These are phyloP conservation scores for Alternaria sp. DNA, from an alignment of 2,329 filamentous ascomycete species.

Conservation along the genomic window DNA sequence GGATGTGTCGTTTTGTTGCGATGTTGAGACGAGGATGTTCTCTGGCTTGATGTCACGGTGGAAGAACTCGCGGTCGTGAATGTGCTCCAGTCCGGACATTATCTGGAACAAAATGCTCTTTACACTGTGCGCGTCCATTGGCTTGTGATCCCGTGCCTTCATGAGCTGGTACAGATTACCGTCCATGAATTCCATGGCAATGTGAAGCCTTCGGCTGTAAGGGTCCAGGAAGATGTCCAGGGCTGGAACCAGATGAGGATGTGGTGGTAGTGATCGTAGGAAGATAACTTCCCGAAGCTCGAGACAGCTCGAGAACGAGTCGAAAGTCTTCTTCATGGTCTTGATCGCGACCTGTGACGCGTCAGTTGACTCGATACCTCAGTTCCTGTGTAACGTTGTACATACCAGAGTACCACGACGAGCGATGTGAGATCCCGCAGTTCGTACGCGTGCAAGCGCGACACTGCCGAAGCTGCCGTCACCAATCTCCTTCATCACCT, in stretches of 20 bases:
- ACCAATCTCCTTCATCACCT: slow-evolving; percentile 96
- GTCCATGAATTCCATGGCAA: slow-evolving; percentile 99
- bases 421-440: slow-evolving; percentile 86
- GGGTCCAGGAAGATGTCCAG: slow-evolving; percentile 98
- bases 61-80: slow-evolving; percentile 97
- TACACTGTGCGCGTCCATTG: slow-evolving; percentile 85
- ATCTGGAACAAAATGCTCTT: slow-evolving; percentile 99
- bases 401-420: slow-evolving; percentile 88
- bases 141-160: slow-evolving; percentile 97
- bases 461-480: slow-evolving; percentile 99
- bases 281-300: slow-evolving; percentile 98
- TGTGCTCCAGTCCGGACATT: slow-evolving; percentile 93
- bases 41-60: slow-evolving; percentile 99
- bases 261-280: slow-evolving; percentile 83
- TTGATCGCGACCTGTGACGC: slow-evolving; percentile 88
- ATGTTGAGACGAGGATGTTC: slow-evolving; percentile 96
- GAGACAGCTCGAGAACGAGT: slow-evolving; percentile 87
- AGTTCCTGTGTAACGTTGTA: slow-evolving; percentile 50
- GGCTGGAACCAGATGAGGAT: slow-evolving; percentile 94
- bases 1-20: slow-evolving; percentile 79
- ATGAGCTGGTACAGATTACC: slow-evolving; percentile 98
- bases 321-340: slow-evolving; percentile 99
- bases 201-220: slow-evolving; percentile 94
- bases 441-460: slow-evolving; percentile 87
- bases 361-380: slow-evolving; percentile 30